Conservation (phyloP, 2,329 filamentous ascomycete species). For the Diaporthe sp. region DNA sequence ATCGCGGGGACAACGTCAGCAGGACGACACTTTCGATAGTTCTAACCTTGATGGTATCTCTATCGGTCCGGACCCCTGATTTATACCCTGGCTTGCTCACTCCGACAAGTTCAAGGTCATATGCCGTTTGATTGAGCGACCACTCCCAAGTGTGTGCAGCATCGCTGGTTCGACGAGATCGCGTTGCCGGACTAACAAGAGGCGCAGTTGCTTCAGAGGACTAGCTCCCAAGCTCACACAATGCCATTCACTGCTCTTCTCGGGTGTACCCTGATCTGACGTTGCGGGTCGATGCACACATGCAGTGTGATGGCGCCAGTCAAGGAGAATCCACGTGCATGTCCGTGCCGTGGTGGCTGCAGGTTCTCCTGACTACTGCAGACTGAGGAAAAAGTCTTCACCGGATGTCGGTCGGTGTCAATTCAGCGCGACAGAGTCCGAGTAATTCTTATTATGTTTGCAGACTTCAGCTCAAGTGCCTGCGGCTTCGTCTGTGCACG, state of each 20-base stretch:
- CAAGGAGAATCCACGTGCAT: constrained; percentile 2
- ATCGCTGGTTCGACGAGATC: background rate
- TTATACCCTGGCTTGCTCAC: background rate
- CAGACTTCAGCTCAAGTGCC: background rate
- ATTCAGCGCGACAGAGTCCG: background rate
- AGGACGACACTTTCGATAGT: constrained; percentile 5
- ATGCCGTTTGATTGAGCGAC: background rate
- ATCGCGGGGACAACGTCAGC: constrained; percentile 15
- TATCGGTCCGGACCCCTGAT: background rate
- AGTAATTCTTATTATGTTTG: background rate
- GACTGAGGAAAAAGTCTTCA: constrained; percentile 5
- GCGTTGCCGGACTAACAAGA: constrained; percentile 10
- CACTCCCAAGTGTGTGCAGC: background rate
- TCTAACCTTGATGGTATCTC: constrained; percentile 10
- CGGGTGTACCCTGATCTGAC: background rate
- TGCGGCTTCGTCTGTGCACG: background rate
- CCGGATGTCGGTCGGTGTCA: constrained; percentile 2
- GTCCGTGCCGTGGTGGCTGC: background rate
- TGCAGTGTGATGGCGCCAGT: constrained; percentile 26
- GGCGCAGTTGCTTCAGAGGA: constrained; percentile 14
- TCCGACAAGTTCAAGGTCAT: background rate
- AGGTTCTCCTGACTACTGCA: constrained; percentile 27
- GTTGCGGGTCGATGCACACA: background rate
- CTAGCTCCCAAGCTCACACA: background rate
- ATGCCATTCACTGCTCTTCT: background rate